A percentile compares a stretch with the other conserved stretches of the same genome.
Evolutionary conservation across 1,284 basidiomycete genomes (phyloP).

Genomic region (Marasmius fiardii): DNA sequence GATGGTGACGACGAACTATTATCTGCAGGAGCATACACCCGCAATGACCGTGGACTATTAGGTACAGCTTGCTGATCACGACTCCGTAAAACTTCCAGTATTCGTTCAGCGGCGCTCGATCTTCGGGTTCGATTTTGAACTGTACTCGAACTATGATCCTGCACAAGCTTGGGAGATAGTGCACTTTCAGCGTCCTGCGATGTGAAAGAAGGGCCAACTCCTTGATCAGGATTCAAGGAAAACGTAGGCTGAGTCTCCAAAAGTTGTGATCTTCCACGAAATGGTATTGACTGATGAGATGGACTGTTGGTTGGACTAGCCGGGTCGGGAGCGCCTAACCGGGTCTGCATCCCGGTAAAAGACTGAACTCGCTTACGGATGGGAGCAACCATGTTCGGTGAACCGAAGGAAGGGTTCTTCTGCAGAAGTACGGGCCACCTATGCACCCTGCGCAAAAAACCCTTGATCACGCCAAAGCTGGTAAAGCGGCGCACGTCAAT

Average conservation of each 20-base stretch:
- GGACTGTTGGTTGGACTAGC: slow-evolving; percentile 15
- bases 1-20: not conserved
- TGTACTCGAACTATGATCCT: slow-evolving; percentile 10
- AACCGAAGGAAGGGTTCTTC: not conserved
- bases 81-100: slow-evolving; percentile 52
- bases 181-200: slow-evolving; percentile 18
- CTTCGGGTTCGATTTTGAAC: slow-evolving; percentile 37
- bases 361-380: slow-evolving; percentile 38
- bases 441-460: slow-evolving; percentile 90
- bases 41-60: slow-evolving; percentile 36
- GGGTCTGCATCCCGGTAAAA: slow-evolving; percentile 15
- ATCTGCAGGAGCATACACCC: slow-evolving; percentile 33
- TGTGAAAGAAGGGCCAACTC: slow-evolving; percentile 18
- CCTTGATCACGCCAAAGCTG: slow-evolving; percentile 99
- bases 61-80: slow-evolving; percentile 39
- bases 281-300: slow-evolving; percentile 20
- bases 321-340: slow-evolving; percentile 18
- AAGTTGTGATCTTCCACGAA: slow-evolving; percentile 30
- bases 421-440: slow-evolving; percentile 82
- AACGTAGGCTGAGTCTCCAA: slow-evolving; percentile 14
- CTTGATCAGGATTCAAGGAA: slow-evolving; percentile 27
- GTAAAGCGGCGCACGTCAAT: slow-evolving; percentile 93
- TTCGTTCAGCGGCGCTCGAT: slow-evolving; percentile 55
- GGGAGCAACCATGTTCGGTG: slow-evolving; percentile 12
- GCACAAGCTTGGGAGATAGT: not conserved